These are phyloP conservation scores for Geosiphon pyriformis DNA, from an alignment of 192 early-diverging fungal species.

Conservation along the genomic window DNA sequence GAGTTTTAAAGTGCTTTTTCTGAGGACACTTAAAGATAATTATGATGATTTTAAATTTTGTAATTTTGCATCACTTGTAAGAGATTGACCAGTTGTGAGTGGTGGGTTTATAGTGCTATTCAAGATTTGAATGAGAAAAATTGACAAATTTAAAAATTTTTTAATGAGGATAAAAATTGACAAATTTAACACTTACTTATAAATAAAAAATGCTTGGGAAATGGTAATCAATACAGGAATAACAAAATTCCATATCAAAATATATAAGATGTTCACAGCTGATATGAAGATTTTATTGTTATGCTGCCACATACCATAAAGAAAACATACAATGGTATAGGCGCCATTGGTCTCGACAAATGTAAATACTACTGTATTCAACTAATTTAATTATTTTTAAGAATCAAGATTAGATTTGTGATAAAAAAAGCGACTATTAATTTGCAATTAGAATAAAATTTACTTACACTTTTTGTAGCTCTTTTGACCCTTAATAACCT, in stretches of 20 bases:
- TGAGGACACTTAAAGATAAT: too few species aligned
- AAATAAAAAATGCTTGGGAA: slow-evolving; percentile 13
- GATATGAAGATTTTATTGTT: neutral
- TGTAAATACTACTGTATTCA: neutral
- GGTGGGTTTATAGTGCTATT: too few species aligned
- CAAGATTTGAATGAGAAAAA: too few species aligned
- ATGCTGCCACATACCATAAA: neutral
- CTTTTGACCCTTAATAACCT: neutral
- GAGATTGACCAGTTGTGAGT: too few species aligned
- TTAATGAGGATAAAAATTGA: too few species aligned
- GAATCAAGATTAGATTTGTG: neutral
- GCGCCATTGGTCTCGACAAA: neutral
- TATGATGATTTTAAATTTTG: too few species aligned
- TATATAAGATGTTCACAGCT: slow-evolving; percentile 5
- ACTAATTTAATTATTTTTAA: neutral
- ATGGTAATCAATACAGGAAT: neutral
- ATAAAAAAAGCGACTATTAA: neutral
- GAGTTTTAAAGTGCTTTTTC: too few species aligned
- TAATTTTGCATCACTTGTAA: too few species aligned
- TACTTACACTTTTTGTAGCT: neutral
- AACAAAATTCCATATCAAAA: slow-evolving; percentile 1
- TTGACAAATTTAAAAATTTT: too few species aligned
- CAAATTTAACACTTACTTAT: too few species aligned
- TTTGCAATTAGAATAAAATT: too few species aligned
- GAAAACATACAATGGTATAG: neutral